Base-by-base conservation (phyloP, 2,329 filamentous ascomycete species). In the Amauroascus verrucosus region DNA sequence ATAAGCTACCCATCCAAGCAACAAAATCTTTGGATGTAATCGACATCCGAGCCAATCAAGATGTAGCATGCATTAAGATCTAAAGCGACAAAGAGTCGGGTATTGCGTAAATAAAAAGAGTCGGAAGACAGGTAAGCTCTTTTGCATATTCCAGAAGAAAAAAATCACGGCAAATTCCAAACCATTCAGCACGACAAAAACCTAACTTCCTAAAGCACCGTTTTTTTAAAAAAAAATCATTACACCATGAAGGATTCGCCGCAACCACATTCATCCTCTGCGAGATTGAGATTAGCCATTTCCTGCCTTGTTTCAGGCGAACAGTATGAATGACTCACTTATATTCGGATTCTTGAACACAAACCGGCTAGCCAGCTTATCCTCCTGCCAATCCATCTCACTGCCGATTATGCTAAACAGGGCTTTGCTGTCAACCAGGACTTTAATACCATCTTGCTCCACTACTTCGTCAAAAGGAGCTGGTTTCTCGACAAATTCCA, bases 351-450 rank as follows among this genome's bases (percentile, higher is more conserved):
- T 98, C 67, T 82, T 84, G 73, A 98, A 98, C 48, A 95, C 83
- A 70, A 98, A 98, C 59, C 87, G 79, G 70, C 90, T 81, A 68
- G 85, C 95, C 59, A 98, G 73, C 74, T 95, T 95, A 63, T 97
- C 93, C 72, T 97, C 90, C 9, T 91, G 78, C 90, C 91, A 98
- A 66, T 98, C 93, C 93, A 98, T 98, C 73, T 97, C 91, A 65
- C 86, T 95, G 4, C 93, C 93, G 63, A 98, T 96, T 51, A 98
- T 97, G 70, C 91, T 97, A 68, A 98, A 90, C 48, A 98, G 74
- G 40, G 93, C 93, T 75, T 96, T 97, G 77, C 88, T 95, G 70
- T 98, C 93, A 54, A 98, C 93, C 67, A 97, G 70, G 32, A 98
- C 91, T 71, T 87, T 91, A 54, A 98, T 91, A 0, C 91, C 93